Base-by-base conservation (phyloP, 202 grass and related monocot genomes). In the Digitaria exilis region DNA sequence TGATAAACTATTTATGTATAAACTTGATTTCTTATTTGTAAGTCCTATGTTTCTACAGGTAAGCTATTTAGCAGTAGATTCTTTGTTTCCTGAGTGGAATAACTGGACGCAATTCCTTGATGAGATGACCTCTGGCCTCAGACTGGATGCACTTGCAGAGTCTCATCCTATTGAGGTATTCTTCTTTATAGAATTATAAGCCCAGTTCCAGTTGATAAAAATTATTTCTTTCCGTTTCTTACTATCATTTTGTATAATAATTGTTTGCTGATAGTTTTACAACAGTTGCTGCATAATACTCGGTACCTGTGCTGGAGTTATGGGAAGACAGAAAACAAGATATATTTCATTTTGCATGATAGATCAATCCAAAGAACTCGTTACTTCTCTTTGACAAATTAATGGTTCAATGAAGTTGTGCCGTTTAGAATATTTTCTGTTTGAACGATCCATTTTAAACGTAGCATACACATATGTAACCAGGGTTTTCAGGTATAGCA, bases 151-250 rank as follows among this genome's bases (percentile, higher is more conserved):
- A 26, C 89, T 93, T 79, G 75, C 89, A 43, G 89, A 98, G 74
- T 98, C 93, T 76, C 96, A 98, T 90, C 91, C 96, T 84, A 98
- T 98, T 51, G 91, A 98, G 96, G 96, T 98, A 91, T 90, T 66
- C 30, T 84, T 84, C 61, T 76, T 35, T 73, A 39, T 50, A 51
- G 22, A 37, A 6, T 37, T 37, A 37, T 9, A 39, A 39, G 1
- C 43, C 45, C 35, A 15, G 16, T 22, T 71, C 16, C 7, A 37
- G 26, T 79, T 43, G 25, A 15, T 46, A 51, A 46, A 78, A 81
- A 63, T 65, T 3, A 1, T 24, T 60, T 9, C 19, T 60, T 66
- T 81, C 3, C 10, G 35, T 69, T 70, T 69, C 50, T 31, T 9
- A 16, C 26, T 42, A 18, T 65, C 70, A 28, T 72, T 64, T 72